Evolutionary conservation across 2,329 filamentous ascomycete genomes (phyloP).

Genomic region (Moelleriella libera): DNA sequence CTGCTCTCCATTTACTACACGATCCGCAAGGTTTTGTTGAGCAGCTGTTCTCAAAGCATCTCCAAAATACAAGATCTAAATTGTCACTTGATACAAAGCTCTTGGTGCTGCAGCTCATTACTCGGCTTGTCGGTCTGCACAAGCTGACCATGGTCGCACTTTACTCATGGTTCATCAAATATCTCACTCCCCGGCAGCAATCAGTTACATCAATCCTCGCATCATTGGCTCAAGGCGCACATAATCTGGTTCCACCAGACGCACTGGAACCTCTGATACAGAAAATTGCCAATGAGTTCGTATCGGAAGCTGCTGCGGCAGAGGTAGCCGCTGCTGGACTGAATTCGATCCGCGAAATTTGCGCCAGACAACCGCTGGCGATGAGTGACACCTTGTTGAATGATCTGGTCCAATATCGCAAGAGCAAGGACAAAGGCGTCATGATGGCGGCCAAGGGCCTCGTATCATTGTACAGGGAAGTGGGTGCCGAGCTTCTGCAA

Average conservation of each 20-base stretch:
- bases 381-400: slow-evolving; percentile 95
- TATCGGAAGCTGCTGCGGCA: slow-evolving; percentile 81
- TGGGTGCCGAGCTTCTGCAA: slow-evolving; percentile 76
- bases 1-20: slow-evolving; percentile 81
- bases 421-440: slow-evolving; percentile 97
- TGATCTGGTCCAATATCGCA: slow-evolving; percentile 88
- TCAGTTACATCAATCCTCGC: slow-evolving; percentile 89
- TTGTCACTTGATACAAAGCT: slow-evolving; percentile 81
- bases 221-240: slow-evolving; percentile 80
- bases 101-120: slow-evolving; percentile 80
- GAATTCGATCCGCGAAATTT: slow-evolving; percentile 90
- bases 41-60: slow-evolving; percentile 74
- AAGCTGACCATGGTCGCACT: slow-evolving; percentile 79
- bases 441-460: slow-evolving; percentile 96
- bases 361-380: slow-evolving; percentile 80
- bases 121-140: slow-evolving; percentile 81
- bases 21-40: slow-evolving; percentile 93
- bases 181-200: slow-evolving; percentile 73
- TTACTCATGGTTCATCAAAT: slow-evolving; percentile 95
- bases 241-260: slow-evolving; percentile 85
- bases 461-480: slow-evolving; percentile 79
- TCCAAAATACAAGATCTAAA: slow-evolving; percentile 75
- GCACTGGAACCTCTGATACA: slow-evolving; percentile 77
- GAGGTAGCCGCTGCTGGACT: slow-evolving; percentile 87
- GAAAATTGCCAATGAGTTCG: slow-evolving; percentile 97